These are phyloP conservation scores for Falciphora oryzae DNA, from an alignment of 2,329 filamentous ascomycete species.

Conservation along the genomic window DNA sequence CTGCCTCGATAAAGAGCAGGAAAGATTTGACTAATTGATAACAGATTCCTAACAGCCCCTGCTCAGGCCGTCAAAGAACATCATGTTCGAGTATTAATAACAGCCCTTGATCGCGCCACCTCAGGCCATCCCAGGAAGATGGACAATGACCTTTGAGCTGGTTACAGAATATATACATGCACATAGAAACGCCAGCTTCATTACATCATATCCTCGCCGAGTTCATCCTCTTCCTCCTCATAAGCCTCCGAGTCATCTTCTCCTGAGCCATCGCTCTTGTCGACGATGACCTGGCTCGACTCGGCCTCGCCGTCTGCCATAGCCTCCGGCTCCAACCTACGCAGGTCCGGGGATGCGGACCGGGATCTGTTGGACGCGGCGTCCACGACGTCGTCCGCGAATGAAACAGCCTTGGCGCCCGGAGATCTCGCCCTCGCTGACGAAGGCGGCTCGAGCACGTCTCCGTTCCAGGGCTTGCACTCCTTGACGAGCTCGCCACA, in stretches of 20 bases:
- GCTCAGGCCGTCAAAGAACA: too few relatives aligned
- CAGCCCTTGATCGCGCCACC: too few relatives aligned
- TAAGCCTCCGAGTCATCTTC: constrained; percentile 24
- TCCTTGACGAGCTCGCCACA: constrained; percentile 80
- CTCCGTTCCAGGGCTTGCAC: constrained; percentile 87
- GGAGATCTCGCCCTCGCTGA: constrained; percentile 1
- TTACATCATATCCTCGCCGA: constrained; percentile 19
- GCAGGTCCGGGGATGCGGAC: not conserved
- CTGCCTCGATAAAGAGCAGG: too few relatives aligned
- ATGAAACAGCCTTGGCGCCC: constrained; percentile 53
- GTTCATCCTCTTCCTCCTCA: constrained; percentile 24
- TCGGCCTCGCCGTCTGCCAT: constrained; percentile 2
- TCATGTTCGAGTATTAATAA: too few relatives aligned
- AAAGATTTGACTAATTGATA: too few relatives aligned
- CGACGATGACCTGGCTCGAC: not conserved
- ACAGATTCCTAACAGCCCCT: too few relatives aligned
- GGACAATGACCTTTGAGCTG: not conserved
- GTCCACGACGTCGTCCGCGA: constrained; percentile 46
- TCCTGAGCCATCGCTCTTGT: constrained; percentile 6
- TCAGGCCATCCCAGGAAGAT: not conserved
- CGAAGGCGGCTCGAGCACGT: constrained; percentile 61
- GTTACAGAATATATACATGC: not conserved
- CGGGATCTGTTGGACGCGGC: constrained; percentile 21
- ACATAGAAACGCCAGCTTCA: not conserved
- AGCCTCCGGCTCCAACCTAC: constrained; percentile 13